These are phyloP conservation scores for Sporothrix variecibatus DNA, from an alignment of 2,329 filamentous ascomycete species.

Conservation along the genomic window DNA sequence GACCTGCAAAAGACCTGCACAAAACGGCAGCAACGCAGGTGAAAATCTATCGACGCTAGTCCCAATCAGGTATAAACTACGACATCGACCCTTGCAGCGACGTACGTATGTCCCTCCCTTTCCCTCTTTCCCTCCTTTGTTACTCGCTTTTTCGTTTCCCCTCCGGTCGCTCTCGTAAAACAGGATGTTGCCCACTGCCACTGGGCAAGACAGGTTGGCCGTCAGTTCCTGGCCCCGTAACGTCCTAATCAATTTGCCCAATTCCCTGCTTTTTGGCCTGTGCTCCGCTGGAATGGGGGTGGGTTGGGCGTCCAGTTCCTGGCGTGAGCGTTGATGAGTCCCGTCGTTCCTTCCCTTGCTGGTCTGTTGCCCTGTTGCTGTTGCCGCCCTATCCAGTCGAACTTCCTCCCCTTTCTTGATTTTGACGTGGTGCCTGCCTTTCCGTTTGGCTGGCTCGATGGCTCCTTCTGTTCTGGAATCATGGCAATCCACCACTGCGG, in stretches of 20 bases:
- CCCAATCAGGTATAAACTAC: not conserved
- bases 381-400: not conserved
- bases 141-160: not conserved
- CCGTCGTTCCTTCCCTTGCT: not conserved
- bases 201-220: not conserved
- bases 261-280: constrained; percentile 12
- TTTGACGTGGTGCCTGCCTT: not conserved
- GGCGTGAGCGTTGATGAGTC: not conserved
- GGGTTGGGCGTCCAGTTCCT: not conserved
- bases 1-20: not conserved
- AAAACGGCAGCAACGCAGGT: not conserved
- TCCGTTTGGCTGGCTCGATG: not conserved
- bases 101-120: constrained; percentile 15
- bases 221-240: not conserved
- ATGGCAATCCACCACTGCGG: not conserved
- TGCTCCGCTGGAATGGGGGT: constrained; percentile 11
- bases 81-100: constrained; percentile 2
- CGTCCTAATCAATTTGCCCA: constrained; percentile 7
- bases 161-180: constrained; percentile 1
- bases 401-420: not conserved
- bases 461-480: constrained; percentile 18
- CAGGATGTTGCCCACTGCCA: not conserved
- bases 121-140: not conserved
- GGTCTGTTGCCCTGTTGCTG: not conserved
- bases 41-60: not conserved